Conservation (phyloP, 306 rosid species). For the Citrullus amarus region DNA sequence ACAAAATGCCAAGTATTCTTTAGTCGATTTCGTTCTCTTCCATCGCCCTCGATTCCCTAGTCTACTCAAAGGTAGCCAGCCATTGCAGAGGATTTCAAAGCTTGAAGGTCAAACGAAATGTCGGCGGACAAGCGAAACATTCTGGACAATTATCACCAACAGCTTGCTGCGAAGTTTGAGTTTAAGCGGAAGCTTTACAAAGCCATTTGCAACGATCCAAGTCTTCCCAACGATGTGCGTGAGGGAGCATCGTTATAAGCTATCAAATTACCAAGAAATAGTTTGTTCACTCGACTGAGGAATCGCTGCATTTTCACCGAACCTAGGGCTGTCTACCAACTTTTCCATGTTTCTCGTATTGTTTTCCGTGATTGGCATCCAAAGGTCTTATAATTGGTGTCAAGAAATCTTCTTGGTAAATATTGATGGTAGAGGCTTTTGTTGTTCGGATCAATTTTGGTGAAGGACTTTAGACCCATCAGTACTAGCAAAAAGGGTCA, state of each 20-base stretch:
- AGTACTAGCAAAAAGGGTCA: too few relatives aligned
- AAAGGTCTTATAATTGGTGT: conserved; percentile 26
- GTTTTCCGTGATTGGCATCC: conserved; percentile 36
- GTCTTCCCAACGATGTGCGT: conserved; percentile 24
- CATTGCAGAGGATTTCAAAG: not conserved
- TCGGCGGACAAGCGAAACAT: conserved; percentile 35
- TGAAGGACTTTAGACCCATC: too few relatives aligned
- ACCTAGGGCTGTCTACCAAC: conserved; percentile 29
- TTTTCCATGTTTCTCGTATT: conserved; percentile 41
- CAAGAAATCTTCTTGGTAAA: conserved; percentile 47
- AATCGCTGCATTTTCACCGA: conserved; percentile 51
- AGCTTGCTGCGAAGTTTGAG: conserved; percentile 29
- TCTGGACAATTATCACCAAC: conserved; percentile 27
- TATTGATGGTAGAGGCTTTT: not conserved
- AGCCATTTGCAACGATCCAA: conserved; percentile 29
- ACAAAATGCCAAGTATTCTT: not conserved
- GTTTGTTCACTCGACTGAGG: conserved; percentile 41
- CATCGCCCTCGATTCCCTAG: not conserved
- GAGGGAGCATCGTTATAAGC: conserved; percentile 33
- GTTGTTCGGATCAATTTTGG: too few relatives aligned
- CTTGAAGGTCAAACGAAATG: not conserved
- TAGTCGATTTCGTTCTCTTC: not conserved
- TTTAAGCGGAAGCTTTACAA: conserved; percentile 30
- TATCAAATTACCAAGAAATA: conserved; percentile 39
- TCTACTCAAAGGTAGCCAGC: not conserved